These are phyloP conservation scores for Pleurotus eryngii DNA, from an alignment of 768 basidiomycete genomes.

Conservation along the genomic window DNA sequence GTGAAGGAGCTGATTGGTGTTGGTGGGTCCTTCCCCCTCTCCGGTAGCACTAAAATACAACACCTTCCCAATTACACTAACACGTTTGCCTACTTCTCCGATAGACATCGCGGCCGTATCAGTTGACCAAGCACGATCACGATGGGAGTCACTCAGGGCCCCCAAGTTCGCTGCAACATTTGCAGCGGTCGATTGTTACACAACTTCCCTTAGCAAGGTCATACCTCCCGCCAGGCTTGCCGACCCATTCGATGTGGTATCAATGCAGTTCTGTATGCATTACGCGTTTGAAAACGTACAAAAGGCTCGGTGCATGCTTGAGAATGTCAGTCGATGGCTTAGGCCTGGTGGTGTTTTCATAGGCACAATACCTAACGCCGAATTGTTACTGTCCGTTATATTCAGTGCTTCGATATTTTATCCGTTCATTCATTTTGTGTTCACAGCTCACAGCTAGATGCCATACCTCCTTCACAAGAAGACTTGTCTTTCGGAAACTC, in stretches of 20 bases:
- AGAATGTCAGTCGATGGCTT: conserved; percentile 81
- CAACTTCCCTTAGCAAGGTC: conserved; percentile 63
- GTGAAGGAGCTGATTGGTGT: conserved; percentile 78
- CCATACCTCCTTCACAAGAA: conserved; percentile 57
- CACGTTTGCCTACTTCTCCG: conserved; percentile 8
- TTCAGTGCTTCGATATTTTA: conserved; percentile 5
- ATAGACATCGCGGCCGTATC: conserved; percentile 89
- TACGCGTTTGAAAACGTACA: conserved; percentile 93
- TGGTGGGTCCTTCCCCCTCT: conserved; percentile 43
- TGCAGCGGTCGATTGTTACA: conserved; percentile 86
- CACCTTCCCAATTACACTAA: background rate
- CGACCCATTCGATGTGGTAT: conserved; percentile 87
- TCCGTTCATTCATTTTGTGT: background rate
- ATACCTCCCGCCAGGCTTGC: conserved; percentile 59
- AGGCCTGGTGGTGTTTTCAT: conserved; percentile 87
- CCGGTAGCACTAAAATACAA: background rate
- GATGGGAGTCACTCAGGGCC: conserved; percentile 53
- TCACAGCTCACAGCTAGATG: conserved; percentile 66
- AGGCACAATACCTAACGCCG: conserved; percentile 94
- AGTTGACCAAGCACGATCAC: conserved; percentile 78
- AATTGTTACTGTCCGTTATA: conserved; percentile 61
- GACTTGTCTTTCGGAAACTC: conserved; percentile 86
- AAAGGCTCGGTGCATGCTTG: conserved; percentile 89
- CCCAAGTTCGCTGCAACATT: conserved; percentile 77
- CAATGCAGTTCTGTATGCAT: conserved; percentile 99